phyloP scores from a whole-genome alignment of 331 rosid species.

The Quercus lobata region DNA sequence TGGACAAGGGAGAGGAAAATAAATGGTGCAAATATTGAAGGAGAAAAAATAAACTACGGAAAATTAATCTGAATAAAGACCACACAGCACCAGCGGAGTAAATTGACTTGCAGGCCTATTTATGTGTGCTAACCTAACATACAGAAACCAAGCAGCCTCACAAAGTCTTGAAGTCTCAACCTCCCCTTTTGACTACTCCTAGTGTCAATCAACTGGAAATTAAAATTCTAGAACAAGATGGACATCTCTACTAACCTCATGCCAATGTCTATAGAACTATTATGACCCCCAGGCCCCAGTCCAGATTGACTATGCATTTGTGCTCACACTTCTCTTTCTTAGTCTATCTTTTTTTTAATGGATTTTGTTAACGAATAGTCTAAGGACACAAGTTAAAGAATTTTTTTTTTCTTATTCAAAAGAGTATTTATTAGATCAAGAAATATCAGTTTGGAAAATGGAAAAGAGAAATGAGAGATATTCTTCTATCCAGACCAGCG shows the following conservation, averaged over 20 bases:
- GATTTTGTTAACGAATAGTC: too few relatives aligned
- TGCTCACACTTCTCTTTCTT: not conserved
- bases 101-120: not conserved
- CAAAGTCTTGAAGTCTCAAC: slow-evolving; percentile 3
- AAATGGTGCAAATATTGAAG: slow-evolving; percentile 10
- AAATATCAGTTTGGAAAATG: too few relatives aligned
- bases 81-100: not conserved
- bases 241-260: slow-evolving; percentile 34
- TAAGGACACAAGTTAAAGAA: too few relatives aligned
- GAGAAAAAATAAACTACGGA: too few relatives aligned
- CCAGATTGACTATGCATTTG: slow-evolving; percentile 8
- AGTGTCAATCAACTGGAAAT: slow-evolving; percentile 12
- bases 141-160: slow-evolving; percentile 20
- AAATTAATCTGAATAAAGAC: too few relatives aligned
- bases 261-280: not conserved
- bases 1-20: not conserved
- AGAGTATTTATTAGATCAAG: too few relatives aligned
- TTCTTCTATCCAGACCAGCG: too few relatives aligned
- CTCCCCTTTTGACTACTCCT: slow-evolving; percentile 14
- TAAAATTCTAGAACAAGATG: slow-evolving; percentile 5
- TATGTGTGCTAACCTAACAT: slow-evolving; percentile 12
- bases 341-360: too few relatives aligned
- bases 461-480: too few relatives aligned
- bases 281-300: not conserved
- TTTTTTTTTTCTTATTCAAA: too few relatives aligned